Base-by-base conservation (phyloP, 345 rosid species). In the Noccaea caerulescens region DNA sequence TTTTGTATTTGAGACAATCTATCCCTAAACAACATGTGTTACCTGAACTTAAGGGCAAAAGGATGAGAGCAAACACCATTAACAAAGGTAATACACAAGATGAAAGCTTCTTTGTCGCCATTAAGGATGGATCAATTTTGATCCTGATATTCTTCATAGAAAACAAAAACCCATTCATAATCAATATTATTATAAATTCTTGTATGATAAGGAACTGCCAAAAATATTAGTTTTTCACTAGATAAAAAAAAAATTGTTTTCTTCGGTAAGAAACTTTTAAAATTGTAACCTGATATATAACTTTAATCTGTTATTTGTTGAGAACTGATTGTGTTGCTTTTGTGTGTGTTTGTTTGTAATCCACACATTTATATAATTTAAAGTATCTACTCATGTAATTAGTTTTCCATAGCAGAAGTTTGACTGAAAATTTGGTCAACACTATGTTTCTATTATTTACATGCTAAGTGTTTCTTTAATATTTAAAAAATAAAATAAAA, bases 31-130 rank as follows among this genome's bases (percentile, higher is more conserved):
- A 27, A 69, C 23, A 46, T 18, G 1, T 58, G 18, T 58, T 11
- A 69, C 66, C 66, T 71, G 75, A 52, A 30, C 16, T 23, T 2
- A 25, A 37, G 12, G 73, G 49, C 6, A 30, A 38, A 59, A 27
- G 0, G 41, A 25, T 47, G 41, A 69, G 12, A 33, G 55, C 54
- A 47, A 58, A 37, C 39, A 69, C 65, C 58, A 80, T 18, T 23
- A 50, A 50, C 2, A 11, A 39, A 18, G 12, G 36, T 5, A 70
- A 25, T 1, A 49, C 4, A 47, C 27, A 12, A 27, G 1, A 27
- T 39, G 66, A 14, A 14, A 70, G 1, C 34, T 49, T 39, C 6
- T 27, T 60, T 30, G 52, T 53, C 11, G 52, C 8, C 75, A 70
- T 13, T 3, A n/a, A 39, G 4, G 47, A 37, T 50, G 37, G 5